Evolutionary conservation across 495 filamentous ascomycete species (phyloP), one percentile per base, ranked within the genome.

Genomic region (Podospora bellae-mahoneyi): DNA sequence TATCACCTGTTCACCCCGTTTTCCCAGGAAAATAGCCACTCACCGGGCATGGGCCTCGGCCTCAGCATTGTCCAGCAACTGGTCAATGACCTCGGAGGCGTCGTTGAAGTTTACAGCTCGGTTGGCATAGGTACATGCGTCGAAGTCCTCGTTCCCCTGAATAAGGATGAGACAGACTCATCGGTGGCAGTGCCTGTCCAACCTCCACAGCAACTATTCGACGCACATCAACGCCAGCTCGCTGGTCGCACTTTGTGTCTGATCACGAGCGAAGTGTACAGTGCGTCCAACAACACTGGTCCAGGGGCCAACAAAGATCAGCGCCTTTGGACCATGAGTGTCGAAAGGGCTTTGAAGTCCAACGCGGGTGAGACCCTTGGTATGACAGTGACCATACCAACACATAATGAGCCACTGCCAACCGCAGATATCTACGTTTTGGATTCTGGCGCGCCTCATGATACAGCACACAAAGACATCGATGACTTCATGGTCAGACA

Each of bases 1-100:
- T 83, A 89, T 60, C 81, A 84, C 15, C 75, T 92, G 0, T 94
- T 88, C 73, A 86, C 84, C 15, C 89, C 91, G 0, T 94, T 93
- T 69, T 78, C 86, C 0, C 91, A 94, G 67, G 91, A 93, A 73
- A 84, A 91, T 68, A 78, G 80, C 1, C 80, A 91, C 15, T 82
- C 86, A 0, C 81, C 85, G 10, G 91, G 91, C 15, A 87, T 89
- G 6, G 91, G 91, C 1, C 82, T 92, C 1, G 90, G 90, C 0
- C 82, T 93, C 44, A 87, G 85, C 57, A 88, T 93, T 61, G 87
- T 92, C 0, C 84, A 84, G 23, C 88, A 91, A 62, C 83, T 93
- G 10, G 80, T 91, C 4, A 81, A 78, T 32, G 83, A 82, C 48
- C 78, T 93, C 1, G 81, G 82, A 5, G 88, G 91, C 0, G 76